Conservation (phyloP, 331 rosid genomes). For the Pyrus hybrid region DNA sequence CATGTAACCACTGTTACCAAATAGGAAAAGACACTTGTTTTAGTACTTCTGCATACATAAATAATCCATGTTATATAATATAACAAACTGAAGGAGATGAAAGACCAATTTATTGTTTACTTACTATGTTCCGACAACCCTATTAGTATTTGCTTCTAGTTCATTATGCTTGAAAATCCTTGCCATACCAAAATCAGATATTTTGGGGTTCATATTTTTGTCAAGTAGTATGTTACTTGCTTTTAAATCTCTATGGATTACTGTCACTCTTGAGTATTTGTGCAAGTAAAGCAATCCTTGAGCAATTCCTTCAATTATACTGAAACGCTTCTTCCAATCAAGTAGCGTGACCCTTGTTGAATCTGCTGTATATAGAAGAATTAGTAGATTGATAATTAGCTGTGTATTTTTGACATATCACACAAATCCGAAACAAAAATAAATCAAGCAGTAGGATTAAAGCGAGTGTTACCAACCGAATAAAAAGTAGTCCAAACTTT, state of each 20-base stretch:
- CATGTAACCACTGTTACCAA: not conserved
- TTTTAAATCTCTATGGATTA: too few relatives aligned
- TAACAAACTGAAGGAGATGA: not conserved
- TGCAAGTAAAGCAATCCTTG: too few relatives aligned
- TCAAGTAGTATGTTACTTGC: too few relatives aligned
- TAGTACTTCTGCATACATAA: not conserved
- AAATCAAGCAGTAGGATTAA: not conserved
- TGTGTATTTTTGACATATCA: not conserved
- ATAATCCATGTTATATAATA: not conserved
- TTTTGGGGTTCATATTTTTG: not conserved
- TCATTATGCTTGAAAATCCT: not conserved
- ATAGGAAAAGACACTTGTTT: not conserved
- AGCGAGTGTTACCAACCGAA: not conserved
- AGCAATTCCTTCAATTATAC: too few relatives aligned
- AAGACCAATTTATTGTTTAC: not conserved
- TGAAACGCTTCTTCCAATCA: not conserved
- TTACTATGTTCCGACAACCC: not conserved
- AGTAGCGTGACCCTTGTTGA: not conserved
- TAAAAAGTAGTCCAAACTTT: not conserved
- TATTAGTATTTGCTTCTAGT: not conserved
- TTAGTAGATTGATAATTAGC: accelerated
- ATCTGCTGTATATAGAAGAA: not conserved
- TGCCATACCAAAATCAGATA: not conserved
- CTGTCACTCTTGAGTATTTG: too few relatives aligned
- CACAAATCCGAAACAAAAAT: not conserved